These are phyloP conservation scores for Lolium rigidum DNA, from an alignment of 176 grass and related monocot genomes.

Conservation along the genomic window DNA sequence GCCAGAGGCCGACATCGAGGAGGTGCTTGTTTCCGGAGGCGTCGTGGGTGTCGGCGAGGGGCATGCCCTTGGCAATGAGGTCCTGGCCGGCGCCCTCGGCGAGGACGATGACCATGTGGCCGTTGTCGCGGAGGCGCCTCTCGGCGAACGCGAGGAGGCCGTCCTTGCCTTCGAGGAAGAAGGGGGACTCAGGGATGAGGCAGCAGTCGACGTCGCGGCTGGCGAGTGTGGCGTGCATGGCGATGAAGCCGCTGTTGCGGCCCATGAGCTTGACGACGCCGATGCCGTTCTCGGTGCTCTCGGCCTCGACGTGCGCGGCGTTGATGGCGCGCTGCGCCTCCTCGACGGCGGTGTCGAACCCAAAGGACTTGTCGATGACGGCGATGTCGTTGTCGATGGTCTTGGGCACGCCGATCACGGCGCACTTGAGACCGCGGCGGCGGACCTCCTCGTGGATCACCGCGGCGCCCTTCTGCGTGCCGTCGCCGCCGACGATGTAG, in stretches of 20 bases:
- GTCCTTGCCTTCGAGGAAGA: conserved; percentile 77
- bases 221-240: conserved; percentile 93
- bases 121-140: conserved; percentile 77
- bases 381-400: conserved; percentile 95
- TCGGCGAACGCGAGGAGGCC: conserved; percentile 74
- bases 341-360: conserved; percentile 91
- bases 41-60: conserved; percentile 58
- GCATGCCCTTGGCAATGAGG: conserved; percentile 68
- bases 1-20: conserved; percentile 86
- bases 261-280: conserved; percentile 95
- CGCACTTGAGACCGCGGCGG: conserved; percentile 68
- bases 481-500: conserved; percentile 90
- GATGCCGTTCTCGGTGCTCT: conserved; percentile 85
- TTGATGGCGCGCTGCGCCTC: conserved; percentile 89
- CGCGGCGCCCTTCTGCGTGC: conserved; percentile 78
- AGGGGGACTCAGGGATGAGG: conserved; percentile 91
- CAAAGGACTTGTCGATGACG: conserved; percentile 90
- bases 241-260: conserved; percentile 90
- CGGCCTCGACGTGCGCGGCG: conserved; percentile 86
- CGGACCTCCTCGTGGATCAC: conserved; percentile 66
- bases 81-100: conserved; percentile 95
- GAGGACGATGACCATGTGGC: conserved; percentile 93
- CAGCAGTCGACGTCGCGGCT: conserved; percentile 93
- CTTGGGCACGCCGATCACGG: conserved; percentile 82
- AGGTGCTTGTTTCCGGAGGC: conserved; percentile 87